phyloP scores from a whole-genome alignment of 129 eudicot species.

The Flaveria linearis region DNA sequence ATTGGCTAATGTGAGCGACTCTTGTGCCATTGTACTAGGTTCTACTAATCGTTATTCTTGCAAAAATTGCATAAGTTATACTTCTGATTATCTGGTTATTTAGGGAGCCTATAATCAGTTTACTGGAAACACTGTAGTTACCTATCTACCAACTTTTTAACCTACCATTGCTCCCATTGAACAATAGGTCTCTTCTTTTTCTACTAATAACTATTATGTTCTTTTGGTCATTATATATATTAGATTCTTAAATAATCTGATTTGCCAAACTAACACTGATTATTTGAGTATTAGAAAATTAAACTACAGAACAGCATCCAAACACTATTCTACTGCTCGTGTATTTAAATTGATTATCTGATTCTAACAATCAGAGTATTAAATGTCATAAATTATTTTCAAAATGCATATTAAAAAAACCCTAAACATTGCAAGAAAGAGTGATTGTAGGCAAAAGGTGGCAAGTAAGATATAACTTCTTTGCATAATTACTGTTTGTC shows the following conservation, averaged over 20 bases:
- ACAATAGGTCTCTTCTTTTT: too few species aligned
- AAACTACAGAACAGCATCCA: background rate
- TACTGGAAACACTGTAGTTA: too few species aligned
- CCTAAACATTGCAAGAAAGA: background rate
- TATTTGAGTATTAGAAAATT: background rate
- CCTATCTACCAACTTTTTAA: too few species aligned
- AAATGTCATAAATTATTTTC: background rate
- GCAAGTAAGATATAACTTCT: background rate
- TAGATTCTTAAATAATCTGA: background rate
- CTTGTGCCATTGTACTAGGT: too few species aligned
- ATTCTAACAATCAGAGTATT: background rate
- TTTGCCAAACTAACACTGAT: background rate
- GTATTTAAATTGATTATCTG: background rate
- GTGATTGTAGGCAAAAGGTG: slow-evolving; percentile 7
- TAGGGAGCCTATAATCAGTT: too few species aligned
- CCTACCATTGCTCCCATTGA: too few species aligned
- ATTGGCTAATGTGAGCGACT: too few species aligned
- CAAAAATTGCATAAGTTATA: too few species aligned
- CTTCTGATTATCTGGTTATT: too few species aligned
- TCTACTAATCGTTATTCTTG: too few species aligned
- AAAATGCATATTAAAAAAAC: background rate
- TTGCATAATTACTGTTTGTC: background rate
- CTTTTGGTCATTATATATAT: background rate
- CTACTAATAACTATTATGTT: too few species aligned
- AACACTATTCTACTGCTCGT: background rate